Evolutionary conservation across 2,329 filamentous ascomycete species (phyloP), one percentile per base, ranked within the genome.

Genomic region (Sarocladiaceae sp.): DNA sequence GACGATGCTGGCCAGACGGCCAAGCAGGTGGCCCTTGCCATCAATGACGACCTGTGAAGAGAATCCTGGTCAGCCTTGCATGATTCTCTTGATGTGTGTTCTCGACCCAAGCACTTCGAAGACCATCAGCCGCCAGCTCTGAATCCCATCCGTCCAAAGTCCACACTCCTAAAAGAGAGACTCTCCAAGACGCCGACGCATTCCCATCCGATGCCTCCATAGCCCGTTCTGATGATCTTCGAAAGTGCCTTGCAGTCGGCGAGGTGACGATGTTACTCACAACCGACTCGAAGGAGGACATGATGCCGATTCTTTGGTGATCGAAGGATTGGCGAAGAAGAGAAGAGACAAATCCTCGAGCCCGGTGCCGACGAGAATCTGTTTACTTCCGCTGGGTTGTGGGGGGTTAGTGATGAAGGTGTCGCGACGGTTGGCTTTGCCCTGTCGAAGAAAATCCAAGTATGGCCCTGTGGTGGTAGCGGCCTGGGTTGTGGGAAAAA

Each of bases 1-100:
- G 67, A 97, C 89, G 68, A 89, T 95, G 72, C 83, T 89, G 77
- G 91, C 91, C 72, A 98, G 84, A 73, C 93, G 91, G 80, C 93
- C 93, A 74, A 98, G 89, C 72, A 98, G 86, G 78, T 98, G 93
- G 76, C 93, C 93, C 85, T 98, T 98, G 88, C 90, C 93, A 84
- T 98, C 93, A 71, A 98, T 95, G 78, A 96, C 87, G 78, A 96
- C 84, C 89, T 95, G 53, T 49, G 50, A 35, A 55, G 44, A 48
- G 41, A 47, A 40, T 31, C 24, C n/a, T 24, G 16, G 37, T 48
- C 39, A 48, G 46, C 26, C 16, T 34, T 12, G 34, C 13, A 41
- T 41, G 16, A n/a, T n/a, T 39, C 18, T 13, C n/a, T 19, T 35
- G 33, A 24, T 39, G 18, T 24, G 34, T 19, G n/a, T 4, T 6